Evolutionary conservation across 2,329 filamentous ascomycete species (phyloP).

Genomic region (Beauveria sp.): DNA sequence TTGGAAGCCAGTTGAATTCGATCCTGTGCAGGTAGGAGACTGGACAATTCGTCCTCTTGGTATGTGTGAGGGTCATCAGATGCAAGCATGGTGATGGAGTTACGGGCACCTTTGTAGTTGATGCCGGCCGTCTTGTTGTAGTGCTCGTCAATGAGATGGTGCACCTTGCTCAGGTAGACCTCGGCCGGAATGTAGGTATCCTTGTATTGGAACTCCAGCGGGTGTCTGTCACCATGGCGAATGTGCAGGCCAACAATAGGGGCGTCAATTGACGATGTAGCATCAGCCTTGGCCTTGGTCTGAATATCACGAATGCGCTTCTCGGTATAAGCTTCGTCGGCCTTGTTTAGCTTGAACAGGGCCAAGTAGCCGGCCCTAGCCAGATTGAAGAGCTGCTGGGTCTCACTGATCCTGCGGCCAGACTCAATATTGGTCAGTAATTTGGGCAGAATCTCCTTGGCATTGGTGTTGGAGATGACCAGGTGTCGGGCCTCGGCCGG

Average conservation of each 20-base stretch:
- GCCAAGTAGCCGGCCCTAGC: constrained; percentile 63
- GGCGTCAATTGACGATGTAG: constrained; percentile 29
- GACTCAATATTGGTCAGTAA: constrained; percentile 24
- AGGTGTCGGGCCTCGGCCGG: constrained; percentile 70
- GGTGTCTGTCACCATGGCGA: constrained; percentile 71
- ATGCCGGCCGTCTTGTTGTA: constrained; percentile 36
- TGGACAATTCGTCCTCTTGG: constrained; percentile 53
- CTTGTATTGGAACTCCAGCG: constrained; percentile 67
- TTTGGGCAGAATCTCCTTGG: constrained; percentile 56
- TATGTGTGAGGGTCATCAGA: constrained; percentile 78
- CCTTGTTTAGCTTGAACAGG: constrained; percentile 60
- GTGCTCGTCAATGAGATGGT: constrained; percentile 43
- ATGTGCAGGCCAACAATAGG: constrained; percentile 64
- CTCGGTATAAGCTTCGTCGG: constrained; percentile 59
- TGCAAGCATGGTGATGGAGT: constrained; percentile 55
- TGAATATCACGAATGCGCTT: constrained; percentile 51
- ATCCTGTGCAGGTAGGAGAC: constrained; percentile 59
- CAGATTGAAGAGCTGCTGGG: constrained; percentile 55
- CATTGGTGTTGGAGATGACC: constrained; percentile 63
- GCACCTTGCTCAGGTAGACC: constrained; percentile 55
- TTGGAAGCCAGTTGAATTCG: constrained; percentile 70
- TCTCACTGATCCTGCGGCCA: constrained; percentile 22
- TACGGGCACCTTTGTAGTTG: constrained; percentile 23
- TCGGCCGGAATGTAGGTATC: constrained; percentile 71
- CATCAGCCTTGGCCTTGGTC: constrained; percentile 34